Percentiles rank a stretch among this genome's conserved stretches.
Conservation (phyloP, 148 eudicot species). For the Oxyria digyna region DNA sequence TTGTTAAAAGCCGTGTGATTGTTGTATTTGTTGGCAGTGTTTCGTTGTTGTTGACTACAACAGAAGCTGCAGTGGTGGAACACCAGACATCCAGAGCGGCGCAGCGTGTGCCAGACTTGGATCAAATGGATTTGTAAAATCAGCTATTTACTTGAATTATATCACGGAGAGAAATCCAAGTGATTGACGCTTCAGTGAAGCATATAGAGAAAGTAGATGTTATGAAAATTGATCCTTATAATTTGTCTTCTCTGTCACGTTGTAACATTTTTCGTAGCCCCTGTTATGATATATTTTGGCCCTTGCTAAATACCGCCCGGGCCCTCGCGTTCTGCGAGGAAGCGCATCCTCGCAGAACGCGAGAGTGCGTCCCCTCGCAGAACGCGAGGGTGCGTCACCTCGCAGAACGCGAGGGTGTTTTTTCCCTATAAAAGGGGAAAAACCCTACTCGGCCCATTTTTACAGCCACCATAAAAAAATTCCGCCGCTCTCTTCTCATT, state of each 20-base stretch:
- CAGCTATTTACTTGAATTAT: background rate
- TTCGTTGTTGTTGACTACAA: constrained; percentile 70
- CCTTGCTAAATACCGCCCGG: no score
- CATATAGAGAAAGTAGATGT: background rate
- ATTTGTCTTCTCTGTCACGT: background rate
- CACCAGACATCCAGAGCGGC: constrained; percentile 39
- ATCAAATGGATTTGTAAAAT: constrained; percentile 32
- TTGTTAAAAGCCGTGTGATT: no score
- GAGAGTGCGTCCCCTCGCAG: no score
- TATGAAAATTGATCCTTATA: background rate
- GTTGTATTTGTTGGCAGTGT: constrained; percentile 29
- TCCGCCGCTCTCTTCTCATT: no score
- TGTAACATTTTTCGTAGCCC: background rate
- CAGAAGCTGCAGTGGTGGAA: constrained; percentile 62
- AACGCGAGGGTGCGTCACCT: no score
- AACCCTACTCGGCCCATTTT: no score
- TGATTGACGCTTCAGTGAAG: background rate
- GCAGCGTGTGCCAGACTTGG: constrained; percentile 69
- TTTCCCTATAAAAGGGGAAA: no score
- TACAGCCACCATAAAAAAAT: no score
- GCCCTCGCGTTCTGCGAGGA: no score
- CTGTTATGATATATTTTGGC: no score
- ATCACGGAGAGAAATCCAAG: background rate
- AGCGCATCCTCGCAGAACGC: no score
- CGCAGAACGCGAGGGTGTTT: no score